Evolutionary conservation across 1,284 basidiomycete genomes (phyloP).

Genomic region (Tilletia setariae): DNA sequence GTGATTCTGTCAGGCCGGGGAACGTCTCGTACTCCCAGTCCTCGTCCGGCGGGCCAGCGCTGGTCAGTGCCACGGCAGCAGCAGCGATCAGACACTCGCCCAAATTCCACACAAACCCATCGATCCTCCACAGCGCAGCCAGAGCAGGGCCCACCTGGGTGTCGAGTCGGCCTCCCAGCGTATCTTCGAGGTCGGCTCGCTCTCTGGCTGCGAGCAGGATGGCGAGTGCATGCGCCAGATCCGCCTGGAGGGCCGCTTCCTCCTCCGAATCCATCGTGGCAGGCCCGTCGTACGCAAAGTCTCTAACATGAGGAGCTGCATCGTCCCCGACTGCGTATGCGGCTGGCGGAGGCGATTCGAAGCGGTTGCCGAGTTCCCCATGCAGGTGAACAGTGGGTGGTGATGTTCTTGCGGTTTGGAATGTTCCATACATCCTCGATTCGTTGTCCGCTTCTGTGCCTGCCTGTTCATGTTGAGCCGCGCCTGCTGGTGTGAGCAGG

Average conservation of each 20-base stretch:
- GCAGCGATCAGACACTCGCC: constrained; percentile 40
- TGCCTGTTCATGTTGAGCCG: no score
- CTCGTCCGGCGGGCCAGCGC: not conserved
- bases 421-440: not conserved
- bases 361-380: no score
- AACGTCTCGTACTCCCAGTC: constrained; percentile 22
- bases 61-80: constrained; percentile 26
- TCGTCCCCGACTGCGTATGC: no score
- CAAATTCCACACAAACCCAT: constrained; percentile 47
- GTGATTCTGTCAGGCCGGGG: constrained; percentile 24
- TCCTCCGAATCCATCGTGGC: not conserved
- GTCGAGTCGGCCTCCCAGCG: constrained; percentile 40
- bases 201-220: constrained; percentile 32
- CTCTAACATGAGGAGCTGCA: no score
- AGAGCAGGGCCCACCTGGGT: constrained; percentile 33
- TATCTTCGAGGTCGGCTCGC: constrained; percentile 39
- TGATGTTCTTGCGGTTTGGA: not conserved
- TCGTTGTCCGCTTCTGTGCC: no score
- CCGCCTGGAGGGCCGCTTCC: not conserved
- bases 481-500: no score
- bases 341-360: no score
- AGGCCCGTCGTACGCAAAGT: not conserved
- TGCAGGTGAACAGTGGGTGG: not conserved
- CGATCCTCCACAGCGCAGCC: constrained; percentile 45
- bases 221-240: constrained; percentile 11